A percentile compares a stretch with the other conserved stretches of the same genome.
These are phyloP conservation scores for Hanseniaspora meyeri DNA, from an alignment of 805 yeast genomes.

Conservation along the genomic window DNA sequence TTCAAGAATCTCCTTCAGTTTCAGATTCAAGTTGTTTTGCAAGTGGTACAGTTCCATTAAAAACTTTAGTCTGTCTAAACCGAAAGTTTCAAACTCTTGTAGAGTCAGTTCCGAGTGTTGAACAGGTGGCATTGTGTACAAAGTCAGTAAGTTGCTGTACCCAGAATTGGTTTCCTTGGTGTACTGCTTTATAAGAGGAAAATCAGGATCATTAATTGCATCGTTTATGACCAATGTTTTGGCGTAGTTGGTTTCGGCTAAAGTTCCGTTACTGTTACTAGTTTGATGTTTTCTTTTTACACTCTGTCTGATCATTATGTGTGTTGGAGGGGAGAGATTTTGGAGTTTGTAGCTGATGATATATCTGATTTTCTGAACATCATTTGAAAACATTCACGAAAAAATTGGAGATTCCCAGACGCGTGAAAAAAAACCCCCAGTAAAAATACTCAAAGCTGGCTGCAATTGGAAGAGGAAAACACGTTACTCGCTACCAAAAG, in stretches of 20 bases:
- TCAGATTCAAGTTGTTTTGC: conserved; percentile 44
- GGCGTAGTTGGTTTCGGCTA: background rate
- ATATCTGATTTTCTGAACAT: background rate
- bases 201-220: conserved; percentile 2
- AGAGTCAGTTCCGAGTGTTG: conserved; percentile 61
- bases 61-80: conserved; percentile 76
- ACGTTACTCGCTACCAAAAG: too few relatives aligned
- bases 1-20: conserved; percentile 42
- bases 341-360: background rate
- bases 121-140: conserved; percentile 66
- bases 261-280: background rate
- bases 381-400: background rate
- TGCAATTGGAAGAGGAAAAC: too few relatives aligned
- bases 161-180: conserved; percentile 37
- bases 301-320: conserved; percentile 12
- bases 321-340: too few relatives aligned
- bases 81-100: conserved; percentile 92
- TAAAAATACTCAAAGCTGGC: too few relatives aligned
- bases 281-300: conserved; percentile 13
- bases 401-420: background rate
- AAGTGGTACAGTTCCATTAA: conserved; percentile 75
- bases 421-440: background rate
- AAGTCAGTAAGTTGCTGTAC: conserved; percentile 33
- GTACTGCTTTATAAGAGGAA: conserved; percentile 23
- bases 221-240: conserved; percentile 4